Conservation (phyloP, 2,329 filamentous ascomycete species). For the Colletotrichum phormii region DNA sequence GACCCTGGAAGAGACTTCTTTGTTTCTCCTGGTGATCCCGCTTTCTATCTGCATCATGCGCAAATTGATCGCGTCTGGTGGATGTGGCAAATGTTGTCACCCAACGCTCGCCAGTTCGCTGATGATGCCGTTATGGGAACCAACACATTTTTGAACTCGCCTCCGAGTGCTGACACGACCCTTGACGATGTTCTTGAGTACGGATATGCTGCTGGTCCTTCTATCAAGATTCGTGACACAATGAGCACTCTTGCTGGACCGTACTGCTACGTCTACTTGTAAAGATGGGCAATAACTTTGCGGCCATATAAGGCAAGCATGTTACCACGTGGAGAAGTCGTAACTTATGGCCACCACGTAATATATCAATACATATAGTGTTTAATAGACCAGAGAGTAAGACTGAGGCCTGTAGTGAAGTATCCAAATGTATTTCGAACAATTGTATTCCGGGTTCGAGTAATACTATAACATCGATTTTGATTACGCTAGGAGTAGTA, state of each 20-base stretch:
- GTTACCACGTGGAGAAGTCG: too few species aligned
- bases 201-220: constrained; percentile 38
- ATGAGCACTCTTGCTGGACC: constrained; percentile 41
- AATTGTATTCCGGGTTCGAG: too few species aligned
- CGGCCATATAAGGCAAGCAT: too few species aligned
- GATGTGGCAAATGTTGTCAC: constrained; percentile 43
- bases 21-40: constrained; percentile 47
- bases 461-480: too few species aligned
- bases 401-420: too few species aligned
- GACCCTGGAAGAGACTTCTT: constrained; percentile 55
- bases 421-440: too few species aligned
- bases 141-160: constrained; percentile 40
- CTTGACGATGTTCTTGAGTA: constrained; percentile 40
- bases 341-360: too few species aligned
- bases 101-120: constrained; percentile 40
- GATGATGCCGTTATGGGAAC: constrained; percentile 39
- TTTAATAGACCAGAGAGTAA: too few species aligned
- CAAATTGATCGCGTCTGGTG: constrained; percentile 44
- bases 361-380: too few species aligned
- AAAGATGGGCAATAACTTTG: not conserved
- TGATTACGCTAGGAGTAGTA: too few species aligned
- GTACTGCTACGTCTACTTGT: constrained; percentile 44
- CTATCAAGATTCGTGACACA: constrained; percentile 40
- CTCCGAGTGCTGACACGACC: constrained; percentile 39
- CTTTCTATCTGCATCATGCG: constrained; percentile 46